Conservation (phyloP, 2,329 filamentous ascomycete genomes). For the Ophiocordyceps sinensis region DNA sequence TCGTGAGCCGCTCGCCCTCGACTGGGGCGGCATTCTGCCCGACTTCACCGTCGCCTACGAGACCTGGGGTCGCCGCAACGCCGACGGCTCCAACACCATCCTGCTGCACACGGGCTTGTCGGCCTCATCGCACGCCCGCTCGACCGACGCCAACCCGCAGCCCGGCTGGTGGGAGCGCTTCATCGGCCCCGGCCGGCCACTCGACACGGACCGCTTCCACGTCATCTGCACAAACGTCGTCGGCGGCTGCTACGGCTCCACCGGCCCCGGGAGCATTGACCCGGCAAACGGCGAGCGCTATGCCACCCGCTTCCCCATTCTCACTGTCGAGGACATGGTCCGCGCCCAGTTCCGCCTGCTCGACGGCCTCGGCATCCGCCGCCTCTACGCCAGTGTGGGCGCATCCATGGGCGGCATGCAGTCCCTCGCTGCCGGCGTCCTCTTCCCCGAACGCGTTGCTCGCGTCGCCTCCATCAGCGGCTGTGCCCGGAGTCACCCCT, state of each 20-base stretch:
- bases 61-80: constrained; percentile 74
- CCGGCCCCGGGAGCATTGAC: constrained; percentile 76
- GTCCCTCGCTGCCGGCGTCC: constrained; percentile 69
- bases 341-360: constrained; percentile 84
- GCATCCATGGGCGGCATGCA: constrained; percentile 99
- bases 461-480: constrained; percentile 82
- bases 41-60: constrained; percentile 89
- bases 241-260: constrained; percentile 91
- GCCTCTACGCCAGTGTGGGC: constrained; percentile 82
- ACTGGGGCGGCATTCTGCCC: constrained; percentile 88
- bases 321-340: constrained; percentile 97
- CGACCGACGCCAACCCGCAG: constrained; percentile 71
- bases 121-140: constrained; percentile 93
- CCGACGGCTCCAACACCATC: constrained; percentile 74
- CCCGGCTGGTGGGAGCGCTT: constrained; percentile 99
- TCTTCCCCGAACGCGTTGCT: constrained; percentile 71
- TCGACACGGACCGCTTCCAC: constrained; percentile 87
- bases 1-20: constrained; percentile 59
- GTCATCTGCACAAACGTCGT: constrained; percentile 95
- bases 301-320: constrained; percentile 85
- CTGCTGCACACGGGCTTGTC: constrained; percentile 87
- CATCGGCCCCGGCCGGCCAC: constrained; percentile 70
- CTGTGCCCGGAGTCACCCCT: constrained; percentile 87
- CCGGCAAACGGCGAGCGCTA: constrained; percentile 79
- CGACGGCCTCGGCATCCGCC: constrained; percentile 60